Evolutionary conservation across 768 basidiomycete genomes (phyloP), one percentile per base, ranked within the genome.

Genomic region (Agaricus sinodeliciosus): DNA sequence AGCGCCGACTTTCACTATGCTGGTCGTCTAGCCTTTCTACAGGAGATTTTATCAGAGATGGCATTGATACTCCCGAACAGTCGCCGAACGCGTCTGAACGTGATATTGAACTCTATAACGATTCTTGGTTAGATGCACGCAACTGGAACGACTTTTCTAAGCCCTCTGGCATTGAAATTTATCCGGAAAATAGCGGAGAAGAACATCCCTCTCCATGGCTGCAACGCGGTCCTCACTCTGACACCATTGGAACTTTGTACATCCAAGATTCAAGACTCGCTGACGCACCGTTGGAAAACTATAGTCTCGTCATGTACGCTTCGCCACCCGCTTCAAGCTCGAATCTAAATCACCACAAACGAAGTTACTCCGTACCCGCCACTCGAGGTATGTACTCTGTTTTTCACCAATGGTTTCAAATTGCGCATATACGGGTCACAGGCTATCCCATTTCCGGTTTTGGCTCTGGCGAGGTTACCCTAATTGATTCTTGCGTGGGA

Each of bases 391-490:
- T 40, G 51, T 45, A 40, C 31, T 55, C 40, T 42, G 13, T 19
- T 51, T 37, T 48, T 28, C 31, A 41, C 31, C 42, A 18, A 3
- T 18, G 28, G 25, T 37, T n/a, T 28, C 42, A 41, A 13, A 49
- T 50, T 37, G 35, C 40, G 13, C 48, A 56, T 18, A n/a, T 36
- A 27, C 19, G 25, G 8, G 28, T 40, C 36, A 51, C 36, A 42
- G 55, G 51, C 9, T 34, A 43, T 53, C 49, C 27, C 31, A 26
- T 8, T 19, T 45, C n/a, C n/a, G 26, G 28, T 9, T 35, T 18
- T 46, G 31, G 45, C 31, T 43, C 48, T 49, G 48, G 55, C 37
- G 49, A 57, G 54, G 47, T 56, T 39, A 49, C 39, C 35, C 27
- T 56, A 54, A 57, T 60, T 49, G n/a, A 51, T 51, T 22, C 13